Percentiles rank a stretch among this genome's conserved stretches.
These are phyloP conservation scores for Coriaria nepalensis DNA, from an alignment of 306 rosid species.

Conservation along the genomic window DNA sequence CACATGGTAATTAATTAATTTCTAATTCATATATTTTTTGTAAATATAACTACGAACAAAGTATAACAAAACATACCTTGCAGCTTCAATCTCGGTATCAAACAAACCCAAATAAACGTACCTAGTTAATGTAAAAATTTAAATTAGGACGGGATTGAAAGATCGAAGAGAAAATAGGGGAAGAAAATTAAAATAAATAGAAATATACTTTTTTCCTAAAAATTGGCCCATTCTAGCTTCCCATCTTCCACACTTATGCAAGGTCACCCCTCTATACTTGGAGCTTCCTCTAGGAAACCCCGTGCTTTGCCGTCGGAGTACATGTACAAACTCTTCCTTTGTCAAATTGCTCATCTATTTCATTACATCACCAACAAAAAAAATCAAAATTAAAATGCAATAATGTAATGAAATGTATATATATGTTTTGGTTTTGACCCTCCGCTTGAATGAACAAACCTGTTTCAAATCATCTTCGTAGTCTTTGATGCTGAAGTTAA, in stretches of 20 bases:
- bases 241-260: conserved; percentile 99
- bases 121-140: conserved; percentile 28
- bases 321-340: conserved; percentile 96
- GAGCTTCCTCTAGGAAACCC: conserved; percentile 98
- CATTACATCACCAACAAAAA: not conserved
- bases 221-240: conserved; percentile 98
- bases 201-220: conserved; percentile 79
- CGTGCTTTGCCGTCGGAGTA: conserved; percentile 96
- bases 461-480: conserved; percentile 92
- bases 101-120: conserved; percentile 89
- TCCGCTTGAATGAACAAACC: conserved; percentile 18
- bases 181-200: not conserved
- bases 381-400: not conserved
- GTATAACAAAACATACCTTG: conserved; percentile 37
- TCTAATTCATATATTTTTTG: not conserved
- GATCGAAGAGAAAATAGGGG: not conserved
- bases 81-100: conserved; percentile 90
- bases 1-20: not conserved
- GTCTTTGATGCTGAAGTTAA: conserved; percentile 71
- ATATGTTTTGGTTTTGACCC: not conserved
- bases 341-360: conserved; percentile 83
- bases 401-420: not conserved
- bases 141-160: no score
- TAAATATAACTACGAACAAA: not conserved
- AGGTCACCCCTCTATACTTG: conserved; percentile 89